phyloP scores from a whole-genome alignment of 495 filamentous ascomycete species.

The Letharia columbiana region DNA sequence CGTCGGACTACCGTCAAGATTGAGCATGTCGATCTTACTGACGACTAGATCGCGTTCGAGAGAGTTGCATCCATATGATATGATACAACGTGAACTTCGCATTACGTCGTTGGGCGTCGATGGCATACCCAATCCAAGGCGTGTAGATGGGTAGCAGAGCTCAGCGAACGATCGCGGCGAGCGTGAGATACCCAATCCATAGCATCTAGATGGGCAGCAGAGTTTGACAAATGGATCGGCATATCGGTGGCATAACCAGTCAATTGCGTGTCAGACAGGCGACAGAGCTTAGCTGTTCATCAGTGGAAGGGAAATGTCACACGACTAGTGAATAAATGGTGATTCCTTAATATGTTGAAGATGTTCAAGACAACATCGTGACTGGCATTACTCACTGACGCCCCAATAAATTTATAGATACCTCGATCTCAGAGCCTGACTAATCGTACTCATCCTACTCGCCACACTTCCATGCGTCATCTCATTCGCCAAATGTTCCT shows the following conservation, averaged over 20 bases:
- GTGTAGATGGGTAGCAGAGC: too few relatives aligned
- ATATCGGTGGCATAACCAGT: neutral
- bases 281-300: neutral
- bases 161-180: too few relatives aligned
- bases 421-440: slow-evolving; percentile 50
- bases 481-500: slow-evolving; percentile 85
- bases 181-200: neutral
- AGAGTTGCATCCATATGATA: neutral
- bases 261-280: neutral
- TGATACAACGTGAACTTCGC: neutral
- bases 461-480: slow-evolving; percentile 78
- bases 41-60: neutral
- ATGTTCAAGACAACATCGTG: neutral
- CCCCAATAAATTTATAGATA: neutral
- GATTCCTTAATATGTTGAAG: neutral
- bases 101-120: neutral
- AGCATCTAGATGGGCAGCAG: neutral
- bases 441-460: slow-evolving; percentile 83
- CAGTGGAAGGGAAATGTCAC: neutral
- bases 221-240: neutral
- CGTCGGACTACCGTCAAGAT: neutral
- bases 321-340: neutral
- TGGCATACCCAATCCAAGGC: too few relatives aligned
- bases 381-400: neutral
- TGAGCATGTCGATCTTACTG: slow-evolving; percentile 11